Percentiles rank a stretch among this genome's conserved stretches.
Conservation (phyloP, 202 grass and related monocot genomes). For the Zizania palustris region DNA sequence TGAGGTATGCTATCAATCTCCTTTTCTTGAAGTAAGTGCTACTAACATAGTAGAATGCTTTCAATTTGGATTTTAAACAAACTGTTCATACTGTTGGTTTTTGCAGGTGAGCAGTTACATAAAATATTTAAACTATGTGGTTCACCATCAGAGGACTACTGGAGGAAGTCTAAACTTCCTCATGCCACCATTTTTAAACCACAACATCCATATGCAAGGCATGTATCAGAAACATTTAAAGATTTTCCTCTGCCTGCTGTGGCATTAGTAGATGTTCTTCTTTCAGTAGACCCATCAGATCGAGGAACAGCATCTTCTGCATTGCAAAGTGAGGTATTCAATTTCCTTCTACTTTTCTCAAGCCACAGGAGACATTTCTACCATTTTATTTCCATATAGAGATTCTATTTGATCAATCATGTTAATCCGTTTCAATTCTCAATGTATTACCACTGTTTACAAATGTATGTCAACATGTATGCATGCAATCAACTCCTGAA, state of each 20-base stretch:
- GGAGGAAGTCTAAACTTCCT: constrained; percentile 94
- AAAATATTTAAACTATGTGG: constrained; percentile 99
- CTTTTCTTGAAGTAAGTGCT: constrained; percentile 17
- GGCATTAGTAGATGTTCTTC: constrained; percentile 84
- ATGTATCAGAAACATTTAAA: constrained; percentile 88
- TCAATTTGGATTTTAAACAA: constrained; percentile 13
- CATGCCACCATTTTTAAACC: constrained; percentile 99
- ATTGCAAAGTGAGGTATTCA: constrained; percentile 78
- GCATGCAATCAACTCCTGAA: background rate
- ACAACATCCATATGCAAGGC: constrained; percentile 79
- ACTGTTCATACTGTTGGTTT: constrained; percentile 46
- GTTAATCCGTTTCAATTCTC: background rate
- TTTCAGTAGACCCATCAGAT: constrained; percentile 91
- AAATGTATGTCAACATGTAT: background rate
- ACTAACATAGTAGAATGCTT: background rate
- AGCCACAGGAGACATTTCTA: background rate
- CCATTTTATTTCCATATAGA: constrained; percentile 6
- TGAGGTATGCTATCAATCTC: constrained; percentile 60
- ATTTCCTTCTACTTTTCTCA: constrained; percentile 34
- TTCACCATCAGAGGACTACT: constrained; percentile 94
- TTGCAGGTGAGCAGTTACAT: constrained; percentile 96
- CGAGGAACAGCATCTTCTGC: constrained; percentile 75
- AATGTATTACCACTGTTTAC: background rate
- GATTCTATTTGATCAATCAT: constrained; percentile 32
- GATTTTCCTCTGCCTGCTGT: constrained; percentile 80